Evolutionary conservation across 2,329 filamentous ascomycete species (phyloP).

Genomic region (Gnomoniopsis sp.): DNA sequence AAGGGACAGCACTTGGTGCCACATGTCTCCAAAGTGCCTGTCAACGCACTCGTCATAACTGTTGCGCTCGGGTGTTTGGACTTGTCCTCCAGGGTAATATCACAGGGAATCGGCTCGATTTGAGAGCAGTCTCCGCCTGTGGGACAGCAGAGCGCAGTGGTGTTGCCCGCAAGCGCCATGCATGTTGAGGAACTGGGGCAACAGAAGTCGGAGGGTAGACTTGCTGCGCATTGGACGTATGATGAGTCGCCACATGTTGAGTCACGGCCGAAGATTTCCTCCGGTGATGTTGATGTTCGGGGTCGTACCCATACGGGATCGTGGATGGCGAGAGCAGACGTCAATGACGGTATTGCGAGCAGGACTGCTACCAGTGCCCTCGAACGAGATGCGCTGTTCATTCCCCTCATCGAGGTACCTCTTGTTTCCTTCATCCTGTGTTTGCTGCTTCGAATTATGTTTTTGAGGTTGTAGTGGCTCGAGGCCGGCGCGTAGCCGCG

Average conservation of each 20-base stretch:
- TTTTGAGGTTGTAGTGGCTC: constrained; percentile 4
- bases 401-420: constrained; percentile 7
- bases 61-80: constrained; percentile 51
- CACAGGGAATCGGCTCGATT: constrained; percentile 64
- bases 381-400: background rate
- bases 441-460: constrained; percentile 3
- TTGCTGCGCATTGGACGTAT: constrained; percentile 49
- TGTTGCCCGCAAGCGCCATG: constrained; percentile 57
- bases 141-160: constrained; percentile 71
- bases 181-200: constrained; percentile 56
- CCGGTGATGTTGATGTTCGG: constrained; percentile 1
- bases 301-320: background rate
- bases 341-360: constrained; percentile 10
- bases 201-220: constrained; percentile 64
- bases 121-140: constrained; percentile 50
- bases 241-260: constrained; percentile 17
- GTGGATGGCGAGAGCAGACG: constrained; percentile 13
- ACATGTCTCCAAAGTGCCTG: constrained; percentile 54
- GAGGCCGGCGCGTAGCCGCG: constrained; percentile 11
- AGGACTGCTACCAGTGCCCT: constrained; percentile 7
- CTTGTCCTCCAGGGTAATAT: constrained; percentile 59
- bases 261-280: constrained; percentile 7
- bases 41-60: constrained; percentile 64
- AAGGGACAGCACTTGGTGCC: constrained; percentile 67
- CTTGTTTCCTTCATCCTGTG: background rate